Conservation (phyloP, 1,284 basidiomycete genomes). For the Pseudozyma tsukubaensis region DNA sequence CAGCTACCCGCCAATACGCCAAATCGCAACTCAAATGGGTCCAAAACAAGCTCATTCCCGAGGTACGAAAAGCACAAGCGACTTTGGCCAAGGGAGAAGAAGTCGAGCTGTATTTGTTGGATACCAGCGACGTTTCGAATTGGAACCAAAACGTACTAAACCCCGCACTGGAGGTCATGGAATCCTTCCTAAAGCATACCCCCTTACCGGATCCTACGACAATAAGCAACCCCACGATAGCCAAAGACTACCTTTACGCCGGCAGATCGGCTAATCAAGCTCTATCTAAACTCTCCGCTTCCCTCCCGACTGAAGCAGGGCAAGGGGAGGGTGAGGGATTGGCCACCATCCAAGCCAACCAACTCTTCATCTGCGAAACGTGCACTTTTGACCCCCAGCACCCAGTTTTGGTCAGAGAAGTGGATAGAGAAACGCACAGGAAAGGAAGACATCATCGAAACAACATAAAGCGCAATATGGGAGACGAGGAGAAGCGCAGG, state of each 20-base stretch:
- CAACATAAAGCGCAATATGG: conserved; percentile 23
- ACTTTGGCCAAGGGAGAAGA: conserved; percentile 26
- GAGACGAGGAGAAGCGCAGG: conserved; percentile 9
- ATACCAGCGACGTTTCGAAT: conserved; percentile 74
- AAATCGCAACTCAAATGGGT: conserved; percentile 93
- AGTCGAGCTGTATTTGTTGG: conserved; percentile 74
- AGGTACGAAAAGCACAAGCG: conserved; percentile 69
- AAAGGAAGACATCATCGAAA: conserved; percentile 28
- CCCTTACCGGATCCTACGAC: conserved; percentile 75
- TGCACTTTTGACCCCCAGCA: conserved; percentile 77
- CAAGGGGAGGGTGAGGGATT: conserved; percentile 21
- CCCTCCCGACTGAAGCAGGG: conserved; percentile 60
- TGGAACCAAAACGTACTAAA: conserved; percentile 72
- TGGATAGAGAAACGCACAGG: conserved; percentile 74
- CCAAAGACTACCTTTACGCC: conserved; percentile 69
- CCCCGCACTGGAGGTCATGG: conserved; percentile 55
- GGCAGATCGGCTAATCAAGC: conserved; percentile 65
- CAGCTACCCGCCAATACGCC: conserved; percentile 89
- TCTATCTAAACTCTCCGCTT: conserved; percentile 71
- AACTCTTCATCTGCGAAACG: conserved; percentile 73
- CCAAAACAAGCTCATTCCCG: conserved; percentile 86
- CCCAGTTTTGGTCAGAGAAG: conserved; percentile 82
- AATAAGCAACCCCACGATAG: conserved; percentile 74
- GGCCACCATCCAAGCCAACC: conserved; percentile 40
- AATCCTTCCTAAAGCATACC: conserved; percentile 73